Evolutionary conservation across 306 rosid genomes (phyloP), one percentile per base, ranked within the genome.

Genomic region (Malus orientalis): DNA sequence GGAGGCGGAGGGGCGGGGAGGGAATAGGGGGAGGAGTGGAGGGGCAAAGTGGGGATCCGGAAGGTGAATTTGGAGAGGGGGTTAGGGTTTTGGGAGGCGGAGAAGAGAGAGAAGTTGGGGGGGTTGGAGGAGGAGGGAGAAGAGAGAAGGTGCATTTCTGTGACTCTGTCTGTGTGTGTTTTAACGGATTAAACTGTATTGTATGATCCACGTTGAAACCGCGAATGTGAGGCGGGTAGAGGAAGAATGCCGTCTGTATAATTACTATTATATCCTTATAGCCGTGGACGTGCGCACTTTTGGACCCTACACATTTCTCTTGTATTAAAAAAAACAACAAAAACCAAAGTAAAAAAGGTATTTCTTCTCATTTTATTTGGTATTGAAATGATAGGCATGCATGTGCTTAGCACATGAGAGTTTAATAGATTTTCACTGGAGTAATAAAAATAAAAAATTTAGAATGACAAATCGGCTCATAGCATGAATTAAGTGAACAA

Each of bases 21-120:
- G 66, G 75, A 75, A 20, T 77, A 62, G 22, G 84, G n/a, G 7
- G 86, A 59, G 27, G 81, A 83, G 66, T 81, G 91, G 71, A 83
- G 80, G 73, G 89, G 78, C 16, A 88, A 18, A 83, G 71, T 45
- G 76, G 89, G 85, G 22, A 83, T 40, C 74, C 84, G 85, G 84
- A 79, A 80, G 76, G 61, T 63, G 91, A 84, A 82, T 5, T 86
- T 89, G 84, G 84, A 75, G 76, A 76, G 70, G 14, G 63, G 8
- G 70, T 61, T 83, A n/a, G 89, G 74, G 71, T 57, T 89, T 45
- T 89, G 90, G 29, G 90, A 68, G n/a, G 91, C 79, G 81, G 89
- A 75, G 87, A 89, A 83, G 78, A 89, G 70, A 57, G 82, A 79
- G 82, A 86, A 82, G 78, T 51, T 87, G 62, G 87, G 63, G 70